A percentile compares a stretch with the other conserved stretches of the same genome.
These are phyloP conservation scores for Lecanicillium sp. DNA, from an alignment of 2,329 filamentous ascomycete species.

Conservation along the genomic window DNA sequence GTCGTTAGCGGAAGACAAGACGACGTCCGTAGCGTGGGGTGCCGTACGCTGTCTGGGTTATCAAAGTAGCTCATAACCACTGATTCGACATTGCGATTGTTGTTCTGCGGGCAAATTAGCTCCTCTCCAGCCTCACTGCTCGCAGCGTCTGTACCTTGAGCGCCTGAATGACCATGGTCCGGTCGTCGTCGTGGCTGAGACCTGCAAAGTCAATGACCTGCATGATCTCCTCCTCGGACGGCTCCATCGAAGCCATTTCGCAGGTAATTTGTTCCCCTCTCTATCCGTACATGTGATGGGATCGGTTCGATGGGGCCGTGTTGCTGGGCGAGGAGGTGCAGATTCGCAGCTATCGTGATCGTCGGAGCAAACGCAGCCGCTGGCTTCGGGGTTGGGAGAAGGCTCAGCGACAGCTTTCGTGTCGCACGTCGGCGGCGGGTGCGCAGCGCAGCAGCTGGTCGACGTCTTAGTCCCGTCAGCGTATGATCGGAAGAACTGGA, in stretches of 20 bases:
- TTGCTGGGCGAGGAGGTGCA: neutral
- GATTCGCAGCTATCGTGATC: too few species aligned
- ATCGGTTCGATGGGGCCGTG: too few species aligned
- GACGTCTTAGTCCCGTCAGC: too few species aligned
- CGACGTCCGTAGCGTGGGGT: conserved; percentile 11
- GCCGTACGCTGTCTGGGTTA: conserved; percentile 30
- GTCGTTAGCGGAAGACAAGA: conserved; percentile 8
- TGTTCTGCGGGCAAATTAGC: conserved; percentile 23
- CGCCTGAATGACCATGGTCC: conserved; percentile 33
- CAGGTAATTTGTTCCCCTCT: neutral
- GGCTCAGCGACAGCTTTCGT: too few species aligned
- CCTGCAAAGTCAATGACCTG: conserved; percentile 37
- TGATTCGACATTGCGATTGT: conserved; percentile 40
- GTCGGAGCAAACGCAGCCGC: too few species aligned
- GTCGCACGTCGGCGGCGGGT: too few species aligned
- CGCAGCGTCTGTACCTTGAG: conserved; percentile 30
- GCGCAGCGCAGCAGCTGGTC: too few species aligned
- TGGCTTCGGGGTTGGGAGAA: too few species aligned
- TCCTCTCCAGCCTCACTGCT: neutral
- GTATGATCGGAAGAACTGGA: too few species aligned
- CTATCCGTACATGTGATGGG: too few species aligned
- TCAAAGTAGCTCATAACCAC: conserved; percentile 51
- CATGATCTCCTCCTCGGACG: conserved; percentile 31
- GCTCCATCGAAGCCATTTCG: conserved; percentile 30
- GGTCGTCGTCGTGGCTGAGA: conserved; percentile 32